Conservation (phyloP, 306 rosid genomes). For the Ziziphus jujuba region DNA sequence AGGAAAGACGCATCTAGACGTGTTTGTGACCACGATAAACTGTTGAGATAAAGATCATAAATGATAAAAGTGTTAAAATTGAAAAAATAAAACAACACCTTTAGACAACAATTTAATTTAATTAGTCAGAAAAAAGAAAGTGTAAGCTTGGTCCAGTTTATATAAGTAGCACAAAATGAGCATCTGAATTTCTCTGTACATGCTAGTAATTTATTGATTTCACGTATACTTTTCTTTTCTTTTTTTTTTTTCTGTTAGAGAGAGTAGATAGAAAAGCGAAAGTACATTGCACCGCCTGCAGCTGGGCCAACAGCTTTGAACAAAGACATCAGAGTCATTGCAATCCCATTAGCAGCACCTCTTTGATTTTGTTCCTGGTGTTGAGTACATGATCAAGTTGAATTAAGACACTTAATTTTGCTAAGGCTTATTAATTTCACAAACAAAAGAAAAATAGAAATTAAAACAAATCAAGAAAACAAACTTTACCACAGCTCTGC, state of each 20-base stretch:
- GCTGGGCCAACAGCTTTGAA: conserved; percentile 31
- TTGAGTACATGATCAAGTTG: background rate
- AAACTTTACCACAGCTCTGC: conserved; percentile 68
- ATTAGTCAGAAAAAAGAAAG: no score
- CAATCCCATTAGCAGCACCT: conserved; percentile 33
- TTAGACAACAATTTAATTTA: no score
- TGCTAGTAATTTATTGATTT: background rate
- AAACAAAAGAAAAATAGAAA: no score
- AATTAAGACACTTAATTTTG: background rate
- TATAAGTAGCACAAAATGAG: no score
- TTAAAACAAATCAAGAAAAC: background rate
- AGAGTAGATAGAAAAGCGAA: background rate
- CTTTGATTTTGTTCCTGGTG: conserved; percentile 27
- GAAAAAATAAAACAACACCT: no score
- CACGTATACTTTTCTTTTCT: background rate
- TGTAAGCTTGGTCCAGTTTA: no score
- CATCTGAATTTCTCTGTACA: background rate
- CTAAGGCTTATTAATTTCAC: conserved; percentile 5
- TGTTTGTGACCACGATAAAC: conserved; percentile 53
- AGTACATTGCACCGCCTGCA: conserved; percentile 24
- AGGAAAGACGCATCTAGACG: conserved; percentile 44
- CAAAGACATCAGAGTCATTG: conserved; percentile 27
- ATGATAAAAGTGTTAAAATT: background rate
- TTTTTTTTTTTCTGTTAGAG: no score
- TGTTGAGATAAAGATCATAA: conserved; percentile 19